A percentile compares a stretch with the other conserved stretches of the same genome.
phyloP scores from a whole-genome alignment of 2,329 filamentous ascomycete species.

The Alternaria hordeiaustralica region DNA sequence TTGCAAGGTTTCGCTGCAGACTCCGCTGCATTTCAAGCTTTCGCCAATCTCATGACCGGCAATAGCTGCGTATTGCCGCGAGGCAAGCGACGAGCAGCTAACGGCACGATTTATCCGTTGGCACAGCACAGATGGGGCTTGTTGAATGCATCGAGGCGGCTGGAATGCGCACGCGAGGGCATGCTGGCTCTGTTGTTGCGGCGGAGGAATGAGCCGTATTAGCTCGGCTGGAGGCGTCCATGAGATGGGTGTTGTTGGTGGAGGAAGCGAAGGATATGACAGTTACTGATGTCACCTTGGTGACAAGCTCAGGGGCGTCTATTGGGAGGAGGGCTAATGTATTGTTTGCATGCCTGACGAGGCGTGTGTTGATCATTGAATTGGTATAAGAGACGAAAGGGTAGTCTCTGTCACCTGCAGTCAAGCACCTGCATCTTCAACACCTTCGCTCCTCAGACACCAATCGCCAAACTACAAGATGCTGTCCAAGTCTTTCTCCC shows the following conservation, averaged over 20 bases:
- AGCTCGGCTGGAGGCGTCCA: background rate
- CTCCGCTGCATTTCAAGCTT: background rate
- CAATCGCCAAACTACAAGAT: background rate
- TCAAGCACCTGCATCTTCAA: background rate
- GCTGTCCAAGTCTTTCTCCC: slow-evolving; percentile 9
- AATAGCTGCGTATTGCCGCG: background rate
- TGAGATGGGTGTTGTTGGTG: background rate
- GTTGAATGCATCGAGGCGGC: background rate
- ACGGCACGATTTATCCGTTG: slow-evolving; percentile 12
- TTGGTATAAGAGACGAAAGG: background rate
- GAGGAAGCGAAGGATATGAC: background rate
- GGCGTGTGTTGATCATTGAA: background rate
- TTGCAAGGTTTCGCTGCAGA: background rate
- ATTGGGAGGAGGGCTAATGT: background rate
- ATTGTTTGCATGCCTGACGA: background rate
- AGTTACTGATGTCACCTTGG: background rate
- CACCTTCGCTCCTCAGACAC: background rate
- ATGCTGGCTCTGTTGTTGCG: background rate
- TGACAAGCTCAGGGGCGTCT: background rate
- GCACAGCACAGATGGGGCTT: background rate
- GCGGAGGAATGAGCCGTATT: background rate
- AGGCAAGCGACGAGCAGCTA: background rate
- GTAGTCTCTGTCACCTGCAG: background rate
- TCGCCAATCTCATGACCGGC: slow-evolving; percentile 12
- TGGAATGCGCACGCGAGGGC: background rate